Evolutionary conservation across 2,329 filamentous ascomycete species (phyloP).

Genomic region (Diaporthe citrichinensis): DNA sequence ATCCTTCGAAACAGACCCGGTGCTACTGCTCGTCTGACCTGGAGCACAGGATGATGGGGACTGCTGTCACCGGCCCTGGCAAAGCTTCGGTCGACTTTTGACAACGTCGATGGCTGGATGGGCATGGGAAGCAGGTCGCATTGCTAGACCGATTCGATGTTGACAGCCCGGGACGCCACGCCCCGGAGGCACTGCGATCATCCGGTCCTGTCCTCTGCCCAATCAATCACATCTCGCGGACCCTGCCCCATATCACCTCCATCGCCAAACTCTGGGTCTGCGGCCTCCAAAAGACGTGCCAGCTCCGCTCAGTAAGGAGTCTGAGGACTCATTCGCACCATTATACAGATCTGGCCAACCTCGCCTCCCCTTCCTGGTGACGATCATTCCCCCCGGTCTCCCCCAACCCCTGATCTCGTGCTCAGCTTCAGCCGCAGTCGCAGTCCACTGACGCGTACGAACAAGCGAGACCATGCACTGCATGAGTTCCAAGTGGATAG

Average conservation of each 20-base stretch:
- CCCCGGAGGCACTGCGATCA: background rate
- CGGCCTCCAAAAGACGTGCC: background rate
- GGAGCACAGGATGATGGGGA: background rate
- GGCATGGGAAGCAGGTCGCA: background rate
- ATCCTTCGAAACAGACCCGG: conserved; percentile 24
- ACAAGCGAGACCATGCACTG: background rate
- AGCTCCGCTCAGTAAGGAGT: background rate
- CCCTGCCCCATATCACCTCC: background rate
- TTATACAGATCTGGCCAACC: background rate
- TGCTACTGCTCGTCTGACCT: conserved; percentile 11
- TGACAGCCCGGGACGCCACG: background rate
- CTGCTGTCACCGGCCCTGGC: conserved; percentile 4
- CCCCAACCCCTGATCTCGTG: background rate
- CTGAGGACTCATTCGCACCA: background rate
- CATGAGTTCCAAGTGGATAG: background rate
- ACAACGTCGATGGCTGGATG: conserved; percentile 4
- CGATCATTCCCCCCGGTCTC: background rate
- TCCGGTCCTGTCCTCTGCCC: background rate
- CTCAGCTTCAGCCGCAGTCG: conserved; percentile 26
- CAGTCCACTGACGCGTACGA: conserved; percentile 19
- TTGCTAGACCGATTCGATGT: conserved; percentile 5
- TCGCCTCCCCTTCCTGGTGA: background rate
- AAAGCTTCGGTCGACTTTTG: conserved; percentile 9
- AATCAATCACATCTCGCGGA: conserved; percentile 1
- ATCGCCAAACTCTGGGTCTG: conserved; percentile 2